Base-by-base conservation (phyloP, 345 rosid species). In the Aquilaria sinensis region DNA sequence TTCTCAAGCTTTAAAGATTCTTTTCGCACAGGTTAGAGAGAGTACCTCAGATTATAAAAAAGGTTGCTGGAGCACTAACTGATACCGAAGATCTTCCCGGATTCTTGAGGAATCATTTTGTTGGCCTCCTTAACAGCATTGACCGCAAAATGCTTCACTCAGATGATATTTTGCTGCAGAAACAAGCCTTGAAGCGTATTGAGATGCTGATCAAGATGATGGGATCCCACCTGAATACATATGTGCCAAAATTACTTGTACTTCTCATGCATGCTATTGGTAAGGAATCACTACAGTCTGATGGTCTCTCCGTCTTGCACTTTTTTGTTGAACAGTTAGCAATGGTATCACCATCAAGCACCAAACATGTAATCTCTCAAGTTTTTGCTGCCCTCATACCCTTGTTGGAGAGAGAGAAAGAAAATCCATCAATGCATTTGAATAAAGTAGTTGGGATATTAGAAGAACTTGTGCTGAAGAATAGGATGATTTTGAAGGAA, bases 351-450 rank as follows among this genome's bases (percentile, higher is more conserved):
- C 97, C 97, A 52, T 79, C 90, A 61, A 93, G 97, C 81, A 86
- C 80, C 67, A 85, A 86, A 64, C 85, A 90, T 83, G 83, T 93
- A 49, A 80, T 88, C 68, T 88, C 98, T 71, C 96, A 93, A 76
- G 92, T 90, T 66, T 87, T 88, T 76, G 96, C 97, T 56, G 90
- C 98, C 51, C 94, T 93, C 58, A 80, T 93, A 80, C 98, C 98
- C 65, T 80, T 90, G 74, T 74, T 88, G 72, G 97, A 93, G 76
- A 85, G 79, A 77, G 89, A 80, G 55, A 81, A 82, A 69, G 87
- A 78, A 59, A 88, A 67, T 58, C 72, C 80, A 56, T 76, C 81
- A 31, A 65, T 69, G 51, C 60, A 77, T 70, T 71, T 87, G 72
- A 79, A 80, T 57, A 75, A 83, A 72, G 97, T 86, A 61, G 97